phyloP scores from a whole-genome alignment of 169 alveolate species.

The Cryptosporidium parvum region DNA sequence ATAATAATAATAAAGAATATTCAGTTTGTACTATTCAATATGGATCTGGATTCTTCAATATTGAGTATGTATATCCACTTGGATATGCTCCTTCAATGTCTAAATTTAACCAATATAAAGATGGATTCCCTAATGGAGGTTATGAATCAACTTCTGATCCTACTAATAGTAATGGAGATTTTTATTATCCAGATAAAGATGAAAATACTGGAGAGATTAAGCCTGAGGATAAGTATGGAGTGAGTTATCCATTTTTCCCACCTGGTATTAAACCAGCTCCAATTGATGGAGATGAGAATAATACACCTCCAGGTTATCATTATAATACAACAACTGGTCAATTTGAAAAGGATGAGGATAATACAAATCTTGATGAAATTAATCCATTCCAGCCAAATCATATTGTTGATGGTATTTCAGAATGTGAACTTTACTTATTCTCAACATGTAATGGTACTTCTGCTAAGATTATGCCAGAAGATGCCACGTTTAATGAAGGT shows the following conservation, averaged over 20 bases:
- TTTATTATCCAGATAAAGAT: too few relatives aligned
- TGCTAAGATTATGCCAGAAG: constrained; percentile 8
- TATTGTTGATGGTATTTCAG: constrained; percentile 1
- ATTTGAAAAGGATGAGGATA: neutral
- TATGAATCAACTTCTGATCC: neutral
- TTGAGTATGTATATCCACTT: neutral
- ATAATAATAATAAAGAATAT: too few relatives aligned
- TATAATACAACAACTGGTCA: constrained; percentile 15
- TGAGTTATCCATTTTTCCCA: constrained; percentile 2
- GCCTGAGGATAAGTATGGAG: too few relatives aligned
- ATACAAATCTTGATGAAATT: neutral
- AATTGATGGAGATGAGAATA: neutral
- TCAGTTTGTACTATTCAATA: too few relatives aligned
- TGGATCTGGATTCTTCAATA: too few relatives aligned
- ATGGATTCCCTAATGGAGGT: neutral
- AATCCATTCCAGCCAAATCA: neutral
- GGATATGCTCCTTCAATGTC: neutral
- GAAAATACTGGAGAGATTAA: too few relatives aligned
- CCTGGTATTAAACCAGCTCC: constrained; percentile 19
- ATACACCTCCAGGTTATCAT: constrained; percentile 19
- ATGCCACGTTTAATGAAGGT: neutral
- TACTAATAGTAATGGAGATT: neutral
- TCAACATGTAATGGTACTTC: constrained; percentile 15
- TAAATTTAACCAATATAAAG: neutral
- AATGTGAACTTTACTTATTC: neutral